Evolutionary conservation across 2,329 filamentous ascomycete species (phyloP), one percentile per base, ranked within the genome.

Genomic region (Fusarium sp.): DNA sequence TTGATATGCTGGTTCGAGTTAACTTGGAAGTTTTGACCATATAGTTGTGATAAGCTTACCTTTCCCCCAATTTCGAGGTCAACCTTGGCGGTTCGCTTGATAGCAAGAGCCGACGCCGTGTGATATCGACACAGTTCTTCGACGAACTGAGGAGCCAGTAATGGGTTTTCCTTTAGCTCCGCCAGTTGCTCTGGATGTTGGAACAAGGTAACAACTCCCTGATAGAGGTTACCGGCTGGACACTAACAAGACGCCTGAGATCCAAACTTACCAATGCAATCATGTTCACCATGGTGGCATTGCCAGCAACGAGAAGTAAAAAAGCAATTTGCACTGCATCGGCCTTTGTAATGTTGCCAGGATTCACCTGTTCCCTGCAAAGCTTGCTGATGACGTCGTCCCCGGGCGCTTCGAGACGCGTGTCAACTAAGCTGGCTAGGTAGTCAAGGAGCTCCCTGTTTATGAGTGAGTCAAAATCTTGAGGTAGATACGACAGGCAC

Each of bases 271-370:
- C 85, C 35, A 88, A 79, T 1, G 83, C 81, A 65, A 88, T 88
- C 84, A 86, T 88, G 74, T 84, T 87, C 6, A 88, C 83, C 84
- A 88, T 86, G 1, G 87, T 88, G 0, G 86, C 87, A 41, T 88
- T 89, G 3, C 86, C 86, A 0, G 87, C 86, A 2, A 87, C 86
- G 2, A 88, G 82, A 6, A 88, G 80, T 9, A 88, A 77, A 39
- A 88, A 88, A 0, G 86, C 85, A 56, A 88, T 86, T 65, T 87
- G 85, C 1, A 87, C 80, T 1, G 83, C 82, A 43, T 86, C 85
- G 0, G 82, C 78, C 70, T 82, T 85, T 2, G 80, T 78, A 16
- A 85, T 81, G 35, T 82, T 80, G 0, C 84, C 84, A 1, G 81
- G 74, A 45, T 81, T 82, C 9, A 85, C 78, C 50, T 87, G 84